Base-by-base conservation (phyloP, 1,139 yeast species). In the Yamadazyma conglobata region DNA sequence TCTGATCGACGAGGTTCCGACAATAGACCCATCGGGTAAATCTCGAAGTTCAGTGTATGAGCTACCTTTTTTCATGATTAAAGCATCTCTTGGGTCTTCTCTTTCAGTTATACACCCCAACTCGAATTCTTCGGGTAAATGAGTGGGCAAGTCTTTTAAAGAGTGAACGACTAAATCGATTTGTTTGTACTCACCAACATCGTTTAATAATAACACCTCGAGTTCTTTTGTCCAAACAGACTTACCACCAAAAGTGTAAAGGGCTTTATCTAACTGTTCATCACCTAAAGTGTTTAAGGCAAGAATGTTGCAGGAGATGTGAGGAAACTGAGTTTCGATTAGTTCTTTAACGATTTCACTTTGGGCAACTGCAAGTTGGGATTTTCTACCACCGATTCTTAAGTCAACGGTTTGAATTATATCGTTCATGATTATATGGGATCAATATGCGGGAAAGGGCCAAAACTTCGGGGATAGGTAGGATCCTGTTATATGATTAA, bases 141-240 rank as follows among this genome's bases (percentile, higher is more conserved):
- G 64, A 1, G 98, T 91, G 19, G 98, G 98, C 84, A 91, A 82
- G 56, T 91, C 97, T 56, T 91, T 91, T 44, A 91, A 69, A 3
- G 95, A 85, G 57, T 91, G 98, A 24, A 91, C 97, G 50, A 91
- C 83, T 58, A 91, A 64, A 55, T 91, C 97, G 32, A 91, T 68
- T 52, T 77, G 65, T 33, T 86, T 85, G 43, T 69, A 77, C 30
- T 63, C 69, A n/a, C 77, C 87, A 24, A 79, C 64, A 31, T 73
- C 63, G 40, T 73, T 73, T 43, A 84, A 67, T 33, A 91, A 64
- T 33, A 88, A 63, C 19, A 79, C 81, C 58, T 91, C 98, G 39
- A 91, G 69, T 56, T 91, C 98, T 52, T 87, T 85, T 8, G 98
- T 91, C 98, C 98, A 91, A 25, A 91, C 60, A 1, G 96, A 79